Conservation (phyloP, 345 rosid genomes). For the Syzygium jambos region DNA sequence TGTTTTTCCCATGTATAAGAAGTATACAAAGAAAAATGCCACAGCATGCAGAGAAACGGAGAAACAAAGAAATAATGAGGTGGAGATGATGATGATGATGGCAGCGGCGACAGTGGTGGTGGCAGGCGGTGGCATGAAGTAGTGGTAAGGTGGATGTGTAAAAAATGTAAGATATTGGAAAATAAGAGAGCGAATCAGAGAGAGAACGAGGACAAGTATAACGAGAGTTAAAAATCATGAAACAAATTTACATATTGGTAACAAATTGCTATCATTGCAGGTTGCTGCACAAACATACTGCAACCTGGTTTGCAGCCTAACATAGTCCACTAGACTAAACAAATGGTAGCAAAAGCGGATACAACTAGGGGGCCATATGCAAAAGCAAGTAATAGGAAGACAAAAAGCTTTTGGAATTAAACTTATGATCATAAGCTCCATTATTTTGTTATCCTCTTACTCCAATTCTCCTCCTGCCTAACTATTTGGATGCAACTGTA, state of each 20-base stretch:
- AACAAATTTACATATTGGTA: not conserved
- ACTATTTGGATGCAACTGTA: not conserved
- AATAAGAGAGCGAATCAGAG: not conserved
- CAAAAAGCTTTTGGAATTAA: not conserved
- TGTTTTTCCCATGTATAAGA: not conserved
- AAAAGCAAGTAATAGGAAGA: not conserved
- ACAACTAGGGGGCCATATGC: not conserved
- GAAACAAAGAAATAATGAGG: not conserved
- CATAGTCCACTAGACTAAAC: not conserved
- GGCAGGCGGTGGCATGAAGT: not conserved
- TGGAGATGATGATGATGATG: not conserved
- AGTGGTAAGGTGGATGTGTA: not conserved
- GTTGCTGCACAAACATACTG: not conserved
- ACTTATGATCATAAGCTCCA: not conserved
- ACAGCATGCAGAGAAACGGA: not conserved
- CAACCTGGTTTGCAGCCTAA: not conserved
- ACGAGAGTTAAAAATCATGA: not conserved
- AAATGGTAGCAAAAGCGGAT: not conserved
- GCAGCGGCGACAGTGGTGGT: not conserved
- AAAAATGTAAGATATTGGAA: not conserved
- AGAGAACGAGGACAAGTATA: not conserved
- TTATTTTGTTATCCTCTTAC: not conserved
- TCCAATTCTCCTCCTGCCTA: not conserved
- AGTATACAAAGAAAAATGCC: not conserved
- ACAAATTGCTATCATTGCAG: not conserved